phyloP scores from a whole-genome alignment of 257 asterid species.

The Craterostigma plantagineum region DNA sequence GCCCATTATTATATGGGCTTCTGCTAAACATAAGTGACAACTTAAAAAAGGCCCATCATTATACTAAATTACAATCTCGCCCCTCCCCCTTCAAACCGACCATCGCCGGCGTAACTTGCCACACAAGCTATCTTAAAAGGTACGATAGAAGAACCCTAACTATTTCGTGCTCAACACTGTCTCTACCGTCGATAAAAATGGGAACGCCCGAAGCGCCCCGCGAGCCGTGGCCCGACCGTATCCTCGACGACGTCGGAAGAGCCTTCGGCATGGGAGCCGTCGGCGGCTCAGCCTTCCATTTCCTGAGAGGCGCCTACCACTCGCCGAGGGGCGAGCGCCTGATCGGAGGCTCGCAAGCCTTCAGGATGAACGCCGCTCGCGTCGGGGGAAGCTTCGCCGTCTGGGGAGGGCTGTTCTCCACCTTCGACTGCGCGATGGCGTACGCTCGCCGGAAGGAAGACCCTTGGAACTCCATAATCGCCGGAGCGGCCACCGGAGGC shows the following conservation, averaged over 20 bases:
- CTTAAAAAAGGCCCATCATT: too few species aligned
- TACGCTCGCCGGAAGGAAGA: conserved; percentile 76
- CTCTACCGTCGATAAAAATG: conserved; percentile 15
- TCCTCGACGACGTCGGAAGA: conserved; percentile 74
- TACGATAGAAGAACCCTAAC: too few species aligned
- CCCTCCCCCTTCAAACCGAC: too few species aligned
- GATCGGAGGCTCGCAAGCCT: conserved; percentile 64
- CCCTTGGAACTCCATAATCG: conserved; percentile 80
- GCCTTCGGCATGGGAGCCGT: conserved; percentile 94
- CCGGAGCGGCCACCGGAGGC: conserved; percentile 96
- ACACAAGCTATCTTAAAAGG: too few species aligned
- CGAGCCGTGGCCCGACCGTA: conserved; percentile 95
- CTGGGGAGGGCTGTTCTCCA: conserved; percentile 91
- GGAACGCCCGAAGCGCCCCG: conserved; percentile 81
- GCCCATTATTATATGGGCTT: too few species aligned
- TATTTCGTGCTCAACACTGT: neutral
- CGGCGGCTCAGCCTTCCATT: conserved; percentile 75
- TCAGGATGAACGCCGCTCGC: conserved; percentile 92
- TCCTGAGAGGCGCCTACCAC: conserved; percentile 58
- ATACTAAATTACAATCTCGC: too few species aligned
- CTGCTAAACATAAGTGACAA: too few species aligned
- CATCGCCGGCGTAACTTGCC: too few species aligned
- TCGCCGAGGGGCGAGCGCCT: conserved; percentile 84
- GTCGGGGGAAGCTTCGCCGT: conserved; percentile 96
- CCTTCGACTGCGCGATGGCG: conserved; percentile 82